Evolutionary conservation across 2,329 filamentous ascomycete species (phyloP), one percentile per base, ranked within the genome.

Genomic region (Ustulina deusta): DNA sequence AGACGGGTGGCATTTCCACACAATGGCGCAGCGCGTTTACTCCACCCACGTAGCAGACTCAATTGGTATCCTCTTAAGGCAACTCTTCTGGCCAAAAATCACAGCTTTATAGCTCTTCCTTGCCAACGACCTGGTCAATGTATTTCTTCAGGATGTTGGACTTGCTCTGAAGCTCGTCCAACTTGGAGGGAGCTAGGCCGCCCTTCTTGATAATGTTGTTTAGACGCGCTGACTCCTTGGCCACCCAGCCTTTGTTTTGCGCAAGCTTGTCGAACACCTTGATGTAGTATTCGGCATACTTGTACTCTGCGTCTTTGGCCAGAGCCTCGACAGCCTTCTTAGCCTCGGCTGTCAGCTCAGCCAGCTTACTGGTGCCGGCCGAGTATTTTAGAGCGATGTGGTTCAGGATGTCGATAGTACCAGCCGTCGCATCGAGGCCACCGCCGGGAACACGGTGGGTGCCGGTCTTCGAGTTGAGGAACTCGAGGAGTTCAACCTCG

Each of bases 231-330:
- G 94, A 84, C 86, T 98, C 95, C 89, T 97, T 98, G 78, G 88
- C 83, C 56, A 90, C 93, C 78, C 93, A 97, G 60, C 85, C 90
- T 69, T 91, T 86, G 82, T 91, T 97, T 80, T 90, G 85, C 78
- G 84, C 86, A 71, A 96, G 83, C 89, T 97, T 98, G 79, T 93
- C 89, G 69, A 96, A 91, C 62, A 97, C 94, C 79, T 93, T 93
- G 79, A 96, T 85, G 81, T 99, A 98, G 88, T 99, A 99, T 82
- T 94, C 87, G 54, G 93, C 93, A 78, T 95, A 97, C 84, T 93
- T 93, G 80, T 91, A 81, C 80, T 89, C 83, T 13, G 83, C 83
- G 69, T 83, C 79, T 61, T 87, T 90, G 82, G 91, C 88, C 60
- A 96, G 79, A 59, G 81, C 83, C 74, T 86, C 86, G 25, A 90